Base-by-base conservation (phyloP, 2,329 filamentous ascomycete species). In the Penicillium sp. region DNA sequence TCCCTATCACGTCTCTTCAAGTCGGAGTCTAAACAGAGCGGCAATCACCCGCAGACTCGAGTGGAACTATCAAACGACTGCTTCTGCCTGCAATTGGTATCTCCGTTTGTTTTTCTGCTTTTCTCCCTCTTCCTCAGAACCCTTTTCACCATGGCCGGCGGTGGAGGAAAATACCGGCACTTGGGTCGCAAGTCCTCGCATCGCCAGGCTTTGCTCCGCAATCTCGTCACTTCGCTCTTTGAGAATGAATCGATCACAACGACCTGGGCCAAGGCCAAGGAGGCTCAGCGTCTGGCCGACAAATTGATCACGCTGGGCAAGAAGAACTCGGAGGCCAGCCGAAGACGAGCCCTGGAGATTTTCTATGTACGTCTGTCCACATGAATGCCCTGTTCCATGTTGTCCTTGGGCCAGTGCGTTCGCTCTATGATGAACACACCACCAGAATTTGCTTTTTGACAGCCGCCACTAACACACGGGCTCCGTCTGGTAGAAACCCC, bases 201-300 rank as follows among this genome's bases (percentile, higher is more conserved):
- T 66, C 81, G 93, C 64, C 81, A 91, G 73, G 91, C 93, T 37
- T 81, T 98, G 56, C 83, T 98, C 54, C 88, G 93, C 61, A 96
- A 97, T 71, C 77, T 98, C 47, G 90, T 97, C 65, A 95, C 91
- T 54, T 93, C 91, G 39, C 85, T 98, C 53, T 86, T 98, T 71
- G 79, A 87, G 68, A 82, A 94, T 69, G 93, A 98, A 74, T 83
- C 87, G 49, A 94, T 98, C 72, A 83, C 84, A 50, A 98, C 93
- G 35, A 95, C 93, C 71, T 96, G 86, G 78, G 83, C 85, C 65
- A 97, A 97, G 72, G 93, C 93, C 33, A 98, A 97, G 71, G 93
- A 98, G 73, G 87, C 93, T 14, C 93, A 98, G 71, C 79, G 87
- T 29, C 68, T 97, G 55, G 93, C 90, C 6, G 93, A 98, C 64